Conservation (phyloP, 192 early-diverging fungal genomes). For the Backusella westeae region DNA sequence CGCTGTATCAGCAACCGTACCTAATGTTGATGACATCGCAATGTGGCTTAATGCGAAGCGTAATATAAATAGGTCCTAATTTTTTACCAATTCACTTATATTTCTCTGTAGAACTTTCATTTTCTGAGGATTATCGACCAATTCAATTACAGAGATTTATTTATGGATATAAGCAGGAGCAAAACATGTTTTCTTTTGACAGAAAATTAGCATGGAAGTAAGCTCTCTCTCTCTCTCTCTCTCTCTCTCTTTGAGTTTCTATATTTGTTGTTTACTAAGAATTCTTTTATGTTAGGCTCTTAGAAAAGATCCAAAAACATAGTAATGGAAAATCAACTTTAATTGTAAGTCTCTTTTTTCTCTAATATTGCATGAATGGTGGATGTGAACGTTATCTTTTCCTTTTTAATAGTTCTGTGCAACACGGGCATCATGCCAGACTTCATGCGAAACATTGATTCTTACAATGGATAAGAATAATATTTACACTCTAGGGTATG, state of each 20-base stretch:
- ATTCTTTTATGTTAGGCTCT: slow-evolving; percentile 7
- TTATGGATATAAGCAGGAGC: slow-evolving; percentile 33
- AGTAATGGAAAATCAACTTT: slow-evolving; percentile 30
- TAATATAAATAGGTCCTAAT: background rate
- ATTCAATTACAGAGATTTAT: slow-evolving; percentile 57
- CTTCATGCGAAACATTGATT: slow-evolving; percentile 34
- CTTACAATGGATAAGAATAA: slow-evolving; percentile 21
- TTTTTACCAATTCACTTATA: background rate
- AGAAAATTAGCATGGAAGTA: slow-evolving; percentile 52
- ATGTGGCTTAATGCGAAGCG: slow-evolving; percentile 46
- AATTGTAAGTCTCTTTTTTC: slow-evolving; percentile 26
- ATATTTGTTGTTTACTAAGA: background rate
- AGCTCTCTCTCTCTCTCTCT: background rate
- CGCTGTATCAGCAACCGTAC: slow-evolving; percentile 71
- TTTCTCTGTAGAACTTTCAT: slow-evolving; percentile 32
- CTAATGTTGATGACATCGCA: slow-evolving; percentile 68
- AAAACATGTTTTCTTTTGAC: slow-evolving; percentile 57
- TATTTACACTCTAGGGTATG: slow-evolving; percentile 8
- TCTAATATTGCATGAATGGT: background rate
- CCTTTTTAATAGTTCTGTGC: slow-evolving; percentile 32
- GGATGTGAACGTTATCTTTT: background rate
- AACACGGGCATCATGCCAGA: slow-evolving; percentile 37
- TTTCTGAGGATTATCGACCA: slow-evolving; percentile 70
- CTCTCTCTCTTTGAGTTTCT: background rate
- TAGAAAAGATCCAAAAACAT: slow-evolving; percentile 36